Base-by-base conservation (phyloP, 805 yeast genomes). In the Naumovozyma dairenensis region DNA sequence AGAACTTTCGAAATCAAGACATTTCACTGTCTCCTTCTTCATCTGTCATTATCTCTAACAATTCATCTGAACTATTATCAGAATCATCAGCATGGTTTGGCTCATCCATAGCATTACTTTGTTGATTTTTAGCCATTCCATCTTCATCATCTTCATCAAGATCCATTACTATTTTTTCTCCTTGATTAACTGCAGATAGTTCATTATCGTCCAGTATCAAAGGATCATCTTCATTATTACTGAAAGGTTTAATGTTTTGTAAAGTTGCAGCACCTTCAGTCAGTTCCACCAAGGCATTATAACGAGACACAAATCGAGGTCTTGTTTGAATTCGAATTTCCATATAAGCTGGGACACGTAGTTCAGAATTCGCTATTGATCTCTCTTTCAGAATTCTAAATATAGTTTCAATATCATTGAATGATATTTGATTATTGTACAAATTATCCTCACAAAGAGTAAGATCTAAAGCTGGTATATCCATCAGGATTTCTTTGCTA, bases 241-340 rank as follows among this genome's bases (percentile, higher is more conserved):
- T 42, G 34, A 56, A 58, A 1, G 58, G 59, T 21, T 39, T 39
- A 4, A 54, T 48, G 25, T 54, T 53, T 4, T 39, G 32, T 12
- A 58, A 40, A 7, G 57, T 51, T 2, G 60, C 62, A 20, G 40
- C 34, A 28, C 53, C 53, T 24, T 55, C 58, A 5, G 60, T 49
- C 21, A 56, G 26, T 32, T 58, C 63, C 1, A 58, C 62, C 19
- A 58, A 32, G 1, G 54, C 45, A 30, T 58, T 58, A 34, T 51
- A 58, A 14, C 63, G 49, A 2, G 55, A 45, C 1, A 57, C 56
- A 46, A 58, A 58, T 17, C 63, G 44, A 10, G 48, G 49, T 25
- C 51, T 48, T 13, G 47, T 38, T 3, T 31, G 33, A 2, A 57
- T 36, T 7, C 31, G 32, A 5, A 42, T 48, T 10, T 38, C 40